Evolutionary conservation across 345 rosid genomes (phyloP).

Genomic region (Cardamine chenopodiifolia): DNA sequence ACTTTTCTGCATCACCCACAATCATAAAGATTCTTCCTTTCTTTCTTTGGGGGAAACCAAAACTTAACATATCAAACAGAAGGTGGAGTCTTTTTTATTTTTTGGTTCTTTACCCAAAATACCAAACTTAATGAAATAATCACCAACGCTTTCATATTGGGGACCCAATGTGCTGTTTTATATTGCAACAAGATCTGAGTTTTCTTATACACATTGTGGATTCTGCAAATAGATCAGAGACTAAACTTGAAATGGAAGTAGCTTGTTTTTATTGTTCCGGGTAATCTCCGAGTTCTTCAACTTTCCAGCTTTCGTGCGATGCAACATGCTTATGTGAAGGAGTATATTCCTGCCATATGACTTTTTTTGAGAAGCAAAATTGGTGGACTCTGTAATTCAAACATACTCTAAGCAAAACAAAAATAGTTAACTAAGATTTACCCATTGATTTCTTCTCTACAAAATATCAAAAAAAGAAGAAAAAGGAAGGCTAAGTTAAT

Average conservation of each 20-base stretch:
- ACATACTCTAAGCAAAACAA: background rate
- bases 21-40: constrained; percentile 34
- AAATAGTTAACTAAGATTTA: background rate
- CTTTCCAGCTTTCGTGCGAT: constrained; percentile 90
- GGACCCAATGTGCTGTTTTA: constrained; percentile 29
- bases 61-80: constrained; percentile 7
- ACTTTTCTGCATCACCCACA: constrained; percentile 41
- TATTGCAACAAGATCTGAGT: constrained; percentile 35
- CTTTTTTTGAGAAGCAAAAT: background rate
- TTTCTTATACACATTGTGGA: constrained; percentile 36
- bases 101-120: background rate
- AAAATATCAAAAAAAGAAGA: background rate
- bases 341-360: constrained; percentile 59
- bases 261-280: constrained; percentile 47
- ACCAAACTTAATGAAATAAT: constrained; percentile 24
- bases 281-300: constrained; percentile 67
- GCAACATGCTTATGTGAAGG: constrained; percentile 80
- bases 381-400: background rate
- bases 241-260: constrained; percentile 33
- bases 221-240: constrained; percentile 19
- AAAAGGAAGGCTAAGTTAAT: background rate
- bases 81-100: background rate
- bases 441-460: background rate
- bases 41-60: constrained; percentile 21
- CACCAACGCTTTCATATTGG: constrained; percentile 25